Evolutionary conservation across 2,329 filamentous ascomycete species (phyloP), one percentile per base, ranked within the genome.

Genomic region (Xylaria sp.): DNA sequence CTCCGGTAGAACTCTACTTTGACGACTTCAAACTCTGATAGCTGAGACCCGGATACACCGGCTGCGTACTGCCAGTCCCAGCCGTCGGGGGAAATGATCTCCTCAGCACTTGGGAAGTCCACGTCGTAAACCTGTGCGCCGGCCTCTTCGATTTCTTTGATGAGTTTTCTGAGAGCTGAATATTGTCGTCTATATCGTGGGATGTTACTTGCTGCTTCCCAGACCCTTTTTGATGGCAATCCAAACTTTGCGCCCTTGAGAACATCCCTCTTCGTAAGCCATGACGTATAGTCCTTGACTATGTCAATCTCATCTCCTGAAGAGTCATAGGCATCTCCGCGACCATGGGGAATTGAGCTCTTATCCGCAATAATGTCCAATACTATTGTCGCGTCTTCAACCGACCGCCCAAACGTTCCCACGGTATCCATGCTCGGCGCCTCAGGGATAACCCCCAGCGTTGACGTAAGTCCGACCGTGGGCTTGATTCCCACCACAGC

Each of bases 51-150:
- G 6, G 31, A 31, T 15, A 47, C 21, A 33, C 53, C 53, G 8
- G 53, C 53, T 21, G 53, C 56, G 8, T 59, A 52, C 25, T 19
- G 25, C 56, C 56, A 59, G 38, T 59, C 38, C 56, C 56, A 59
- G 38, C 56, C 56, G 5, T 52, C 14, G 28, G 38, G 45, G 17
- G 46, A 45, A 33, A 59, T 52, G 2, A 51, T 51, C 42, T 59
- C 56, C 47, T 59, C 56, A 2, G 46, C 47, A 46, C 56, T 59
- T 3, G 46, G 56, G 25, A 59, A 52, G 15, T 59, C 47, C 21
- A 59, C 47, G 6, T 52, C 46, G 28, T 52, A 5, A 17, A 59
- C 21, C n/a, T 37, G 25, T 19, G 56, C 56, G 12, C 56, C 56
- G n/a, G 47, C 46, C 31, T n/a, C 12, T 28, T 46, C 31, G 45